Evolutionary conservation across 106 monocot genomes (phyloP), one percentile per base, ranked within the genome.

Genomic region (Alisma plantagoaquatica): DNA sequence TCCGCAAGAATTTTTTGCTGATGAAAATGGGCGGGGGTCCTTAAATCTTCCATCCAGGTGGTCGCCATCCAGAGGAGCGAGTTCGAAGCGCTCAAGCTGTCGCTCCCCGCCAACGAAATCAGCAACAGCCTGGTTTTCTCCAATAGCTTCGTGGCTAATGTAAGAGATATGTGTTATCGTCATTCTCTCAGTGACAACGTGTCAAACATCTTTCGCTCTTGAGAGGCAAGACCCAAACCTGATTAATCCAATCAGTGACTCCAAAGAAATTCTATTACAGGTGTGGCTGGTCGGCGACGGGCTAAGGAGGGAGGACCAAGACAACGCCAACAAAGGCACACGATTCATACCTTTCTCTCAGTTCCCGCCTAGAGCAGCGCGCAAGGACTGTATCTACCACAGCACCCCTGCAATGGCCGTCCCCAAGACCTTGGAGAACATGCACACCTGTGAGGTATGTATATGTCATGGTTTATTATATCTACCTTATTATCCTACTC

Each of bases 401-500:
- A 71, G 29, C 35, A 91, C 91, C 52, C 85, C 91, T 11, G 80
- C 84, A 25, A 75, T 91, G 81, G 71, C 46, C 49, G 56, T 81
- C 26, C 77, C 91, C 0, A 41, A 70, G 41, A 29, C 68, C 46
- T 41, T 85, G 14, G 63, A 85, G 48, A 91, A 85, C 49, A 66
- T 91, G 66, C 84, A 85, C 52, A 41, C 81, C 2, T 85, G 91
- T 46, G 91, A 85, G 85, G 91, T 91, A 78, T 46, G 3, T 14
- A 17, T 35, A 4, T 26, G n/a, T n/a, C n/a, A n/a, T n/a, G n/a
- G n/a, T n/a, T n/a, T n/a, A n/a, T n/a, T n/a, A n/a, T n/a, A n/a
- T n/a, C n/a, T n/a, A n/a, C n/a, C n/a, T n/a, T n/a, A n/a, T n/a
- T n/a, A n/a, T n/a, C n/a, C n/a, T n/a, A n/a, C n/a, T n/a, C n/a